These are phyloP conservation scores for Geum urbanum DNA, from an alignment of 306 rosid genomes.

Conservation along the genomic window DNA sequence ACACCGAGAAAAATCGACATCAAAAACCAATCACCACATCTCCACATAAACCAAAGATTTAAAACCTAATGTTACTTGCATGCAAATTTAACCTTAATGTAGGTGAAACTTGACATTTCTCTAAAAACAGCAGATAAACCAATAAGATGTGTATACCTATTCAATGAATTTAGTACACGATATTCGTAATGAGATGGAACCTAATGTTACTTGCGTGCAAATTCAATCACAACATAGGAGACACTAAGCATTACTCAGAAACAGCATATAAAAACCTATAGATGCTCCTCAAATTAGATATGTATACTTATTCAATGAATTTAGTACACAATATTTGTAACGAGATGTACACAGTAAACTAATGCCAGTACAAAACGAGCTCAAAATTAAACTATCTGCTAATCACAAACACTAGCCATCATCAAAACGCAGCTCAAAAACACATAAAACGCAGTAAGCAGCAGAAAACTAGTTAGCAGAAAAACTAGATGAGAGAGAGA, in stretches of 20 bases:
- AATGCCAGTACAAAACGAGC: not conserved
- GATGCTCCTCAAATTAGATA: not conserved
- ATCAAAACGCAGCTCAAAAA: conserved; percentile 8
- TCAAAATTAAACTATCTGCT: not conserved
- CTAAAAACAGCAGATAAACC: too few relatives aligned
- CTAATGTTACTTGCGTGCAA: too few relatives aligned
- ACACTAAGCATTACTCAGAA: too few relatives aligned
- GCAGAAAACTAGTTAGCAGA: conserved; percentile 4
- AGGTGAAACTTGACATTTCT: not conserved
- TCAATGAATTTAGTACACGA: not conserved
- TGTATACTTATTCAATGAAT: not conserved
- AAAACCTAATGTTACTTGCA: not conserved
- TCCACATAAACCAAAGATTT: not conserved
- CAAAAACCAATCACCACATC: conserved; percentile 15
- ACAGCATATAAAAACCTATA: not conserved
- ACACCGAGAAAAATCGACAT: conserved; percentile 25
- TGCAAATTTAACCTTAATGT: not conserved
- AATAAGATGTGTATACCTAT: not conserved
- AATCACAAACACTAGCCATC: not conserved
- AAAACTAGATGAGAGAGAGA: too few relatives aligned
- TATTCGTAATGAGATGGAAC: not conserved
- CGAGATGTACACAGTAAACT: not conserved
- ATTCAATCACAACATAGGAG: too few relatives aligned
- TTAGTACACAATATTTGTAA: not conserved
- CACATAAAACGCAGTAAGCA: not conserved